Evolutionary conservation across 345 rosid species (phyloP).

Genomic region (Streptanthus diversifolius): DNA sequence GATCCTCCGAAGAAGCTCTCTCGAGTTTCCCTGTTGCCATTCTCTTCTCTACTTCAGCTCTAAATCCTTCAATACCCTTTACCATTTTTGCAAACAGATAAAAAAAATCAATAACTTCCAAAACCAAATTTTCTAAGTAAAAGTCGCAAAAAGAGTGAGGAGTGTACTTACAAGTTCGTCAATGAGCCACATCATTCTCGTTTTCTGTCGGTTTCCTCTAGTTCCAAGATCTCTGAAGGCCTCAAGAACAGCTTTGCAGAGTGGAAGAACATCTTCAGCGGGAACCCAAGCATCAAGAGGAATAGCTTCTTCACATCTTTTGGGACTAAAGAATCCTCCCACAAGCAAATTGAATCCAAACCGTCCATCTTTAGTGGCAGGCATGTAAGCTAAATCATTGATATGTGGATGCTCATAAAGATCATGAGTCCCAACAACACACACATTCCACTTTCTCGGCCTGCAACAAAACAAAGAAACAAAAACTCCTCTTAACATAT

Average conservation of each 20-base stretch:
- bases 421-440: conserved; percentile 92
- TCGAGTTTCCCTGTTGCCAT: conserved; percentile 62
- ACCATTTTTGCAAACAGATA: not conserved
- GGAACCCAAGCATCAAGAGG: conserved; percentile 97
- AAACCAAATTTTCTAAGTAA: not conserved
- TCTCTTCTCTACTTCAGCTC: conserved; percentile 71
- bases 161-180: conserved; percentile 75
- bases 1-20: conserved; percentile 60
- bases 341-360: conserved; percentile 90
- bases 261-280: conserved; percentile 63
- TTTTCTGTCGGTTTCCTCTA: conserved; percentile 86
- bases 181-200: conserved; percentile 98
- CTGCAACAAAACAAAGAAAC: conserved; percentile 38
- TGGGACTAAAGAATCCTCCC: conserved; percentile 94
- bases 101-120: conserved; percentile 11
- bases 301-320: conserved; percentile 82
- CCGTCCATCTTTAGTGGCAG: conserved; percentile 66
- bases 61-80: conserved; percentile 78
- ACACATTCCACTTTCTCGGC: conserved; percentile 97
- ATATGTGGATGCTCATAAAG: conserved; percentile 98
- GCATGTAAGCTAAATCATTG: conserved; percentile 96
- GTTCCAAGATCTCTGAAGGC: conserved; percentile 85
- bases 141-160: not conserved
- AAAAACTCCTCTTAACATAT: conserved; percentile 1
- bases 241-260: conserved; percentile 77